Evolutionary conservation across 176 grass and related monocot species (phyloP), one percentile per base, ranked within the genome.

Genomic region (Zea luxurians): DNA sequence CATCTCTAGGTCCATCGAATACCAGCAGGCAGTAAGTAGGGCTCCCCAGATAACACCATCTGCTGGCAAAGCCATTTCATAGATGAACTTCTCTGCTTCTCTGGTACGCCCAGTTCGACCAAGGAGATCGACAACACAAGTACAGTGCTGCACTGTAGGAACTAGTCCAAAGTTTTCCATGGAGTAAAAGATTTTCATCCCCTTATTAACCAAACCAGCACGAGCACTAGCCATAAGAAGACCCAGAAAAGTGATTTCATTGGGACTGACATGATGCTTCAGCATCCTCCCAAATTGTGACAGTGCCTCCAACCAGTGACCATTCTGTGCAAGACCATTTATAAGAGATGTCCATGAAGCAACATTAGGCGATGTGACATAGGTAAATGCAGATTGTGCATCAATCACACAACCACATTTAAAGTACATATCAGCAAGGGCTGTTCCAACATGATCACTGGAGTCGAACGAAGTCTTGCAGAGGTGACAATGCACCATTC

Each of bases 271-370:
- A 68, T 72, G n/a, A 18, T 74, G 76, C 72, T 83, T 86, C 66
- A 89, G 47, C 90, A 92, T 92, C 72, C 73, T 77, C 42, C 71
- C 83, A 60, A 92, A 92, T 34, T 83, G 62, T 36, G 83, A 16
- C 43, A 89, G 50, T 69, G 90, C 90, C 72, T 92, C 90, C 37
- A 77, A 8, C 54, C 86, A 85, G 8, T 63, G 71, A 57, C 86
- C 90, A 61, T 92, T 85, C 38, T 83, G 86, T 49, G 83, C 80
- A 53, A 92, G 90, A 8, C 90, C 90, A 69, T 77, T 78, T 44
- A 89, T 84, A 62, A 89, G 74, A 61, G 87, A 83, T 81, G 80
- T 92, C 90, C 90, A 92, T 10, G 87, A 86, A 54, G 87, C 83
- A 54, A 92, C 81, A 79, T 92, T 86, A 53, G 84, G 81, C 7